Conservation (phyloP, 106 monocot species). For the Amphibolis antarctica region DNA sequence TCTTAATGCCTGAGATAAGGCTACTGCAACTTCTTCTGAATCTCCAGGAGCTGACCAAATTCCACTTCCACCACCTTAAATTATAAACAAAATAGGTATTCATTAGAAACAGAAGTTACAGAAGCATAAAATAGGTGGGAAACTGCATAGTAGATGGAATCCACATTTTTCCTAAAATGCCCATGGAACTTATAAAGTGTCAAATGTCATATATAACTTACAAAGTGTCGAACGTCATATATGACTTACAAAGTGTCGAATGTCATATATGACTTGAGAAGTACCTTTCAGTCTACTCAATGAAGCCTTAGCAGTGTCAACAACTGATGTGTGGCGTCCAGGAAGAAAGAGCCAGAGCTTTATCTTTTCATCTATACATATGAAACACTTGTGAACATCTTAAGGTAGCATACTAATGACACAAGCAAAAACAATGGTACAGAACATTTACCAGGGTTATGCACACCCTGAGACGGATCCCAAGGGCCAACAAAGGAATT, state of each 20-base stretch:
- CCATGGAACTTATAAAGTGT: not conserved
- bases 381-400: not conserved
- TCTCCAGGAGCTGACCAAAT: slow-evolving; percentile 89
- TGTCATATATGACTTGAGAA: not conserved
- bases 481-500: slow-evolving; percentile 98
- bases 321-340: slow-evolving; percentile 65
- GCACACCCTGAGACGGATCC: slow-evolving; percentile 96
- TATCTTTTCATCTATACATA: slow-evolving; percentile 87
- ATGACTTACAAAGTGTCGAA: not conserved
- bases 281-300: slow-evolving; percentile 75
- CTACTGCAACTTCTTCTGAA: slow-evolving; percentile 83
- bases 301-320: slow-evolving; percentile 57
- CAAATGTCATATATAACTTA: not conserved
- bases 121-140: not conserved
- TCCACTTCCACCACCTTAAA: slow-evolving; percentile 57
- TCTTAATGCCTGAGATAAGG: slow-evolving; percentile 78
- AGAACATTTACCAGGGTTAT: slow-evolving; percentile 67
- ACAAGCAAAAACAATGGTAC: not conserved
- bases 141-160: not conserved
- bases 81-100: not conserved
- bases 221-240: not conserved
- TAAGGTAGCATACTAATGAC: not conserved
- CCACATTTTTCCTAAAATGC: not conserved
- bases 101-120: not conserved
- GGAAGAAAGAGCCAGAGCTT: slow-evolving; percentile 98